phyloP scores from a whole-genome alignment of 345 rosid genomes.

The Lagerstroemia speciosa region DNA sequence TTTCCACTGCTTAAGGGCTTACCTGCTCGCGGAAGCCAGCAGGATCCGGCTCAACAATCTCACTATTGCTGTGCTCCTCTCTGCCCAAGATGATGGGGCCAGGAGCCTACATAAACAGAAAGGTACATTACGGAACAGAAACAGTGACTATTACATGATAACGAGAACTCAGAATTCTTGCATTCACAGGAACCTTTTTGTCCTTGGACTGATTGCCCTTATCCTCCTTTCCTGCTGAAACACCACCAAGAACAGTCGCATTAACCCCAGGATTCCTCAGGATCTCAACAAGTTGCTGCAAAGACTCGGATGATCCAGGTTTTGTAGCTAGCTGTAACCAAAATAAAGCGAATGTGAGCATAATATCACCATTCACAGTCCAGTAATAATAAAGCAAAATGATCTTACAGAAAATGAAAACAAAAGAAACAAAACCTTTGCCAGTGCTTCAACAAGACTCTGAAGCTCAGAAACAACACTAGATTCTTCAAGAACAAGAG shows the following conservation, averaged over 20 bases:
- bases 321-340: constrained; percentile 64
- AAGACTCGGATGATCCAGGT: constrained; percentile 70
- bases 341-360: constrained; percentile 8
- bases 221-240: constrained; percentile 52
- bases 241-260: constrained; percentile 29
- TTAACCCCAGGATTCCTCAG: constrained; percentile 59
- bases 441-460: constrained; percentile 83
- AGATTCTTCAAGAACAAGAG: constrained; percentile 70
- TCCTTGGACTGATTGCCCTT: constrained; percentile 57
- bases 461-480: constrained; percentile 88
- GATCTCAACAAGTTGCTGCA: constrained; percentile 77
- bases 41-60: constrained; percentile 63
- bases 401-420: not conserved
- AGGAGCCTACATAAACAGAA: constrained; percentile 36
- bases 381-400: not conserved
- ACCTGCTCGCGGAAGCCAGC: constrained; percentile 79
- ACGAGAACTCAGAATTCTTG: constrained; percentile 4
- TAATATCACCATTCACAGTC: not conserved
- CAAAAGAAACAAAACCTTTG: constrained; percentile 44
- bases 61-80: constrained; percentile 47
- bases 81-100: constrained; percentile 27
- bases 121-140: constrained; percentile 2
- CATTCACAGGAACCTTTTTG: constrained; percentile 44
- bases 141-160: constrained; percentile 11
- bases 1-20: constrained; percentile 8